These are phyloP conservation scores for Starmerella davenportii DNA, from an alignment of 805 yeast species.

Conservation along the genomic window DNA sequence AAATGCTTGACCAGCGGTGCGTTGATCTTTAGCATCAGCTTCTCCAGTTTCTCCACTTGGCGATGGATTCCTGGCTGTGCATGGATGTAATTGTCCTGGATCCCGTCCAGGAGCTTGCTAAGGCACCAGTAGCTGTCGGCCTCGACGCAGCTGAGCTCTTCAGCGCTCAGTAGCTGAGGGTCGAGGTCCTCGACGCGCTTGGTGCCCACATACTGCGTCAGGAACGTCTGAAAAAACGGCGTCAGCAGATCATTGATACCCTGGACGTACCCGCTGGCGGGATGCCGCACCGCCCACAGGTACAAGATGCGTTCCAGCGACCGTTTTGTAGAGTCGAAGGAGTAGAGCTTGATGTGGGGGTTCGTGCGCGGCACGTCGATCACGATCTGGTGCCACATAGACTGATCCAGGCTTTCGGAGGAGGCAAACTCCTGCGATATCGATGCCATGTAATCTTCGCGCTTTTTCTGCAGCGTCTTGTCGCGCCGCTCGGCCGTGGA, in stretches of 20 bases:
- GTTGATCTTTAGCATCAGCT: slow-evolving; percentile 67
- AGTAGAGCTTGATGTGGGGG: slow-evolving; percentile 62
- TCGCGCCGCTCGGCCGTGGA: slow-evolving; percentile 62
- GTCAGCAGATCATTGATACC: slow-evolving; percentile 90
- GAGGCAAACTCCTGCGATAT: slow-evolving; percentile 43
- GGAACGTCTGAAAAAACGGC: slow-evolving; percentile 77
- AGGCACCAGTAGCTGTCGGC: slow-evolving; percentile 97
- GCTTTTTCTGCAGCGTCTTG: slow-evolving; percentile 52
- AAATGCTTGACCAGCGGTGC: slow-evolving; percentile 54
- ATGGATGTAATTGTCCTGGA: slow-evolving; percentile 91
- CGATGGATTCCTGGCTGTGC: slow-evolving; percentile 94
- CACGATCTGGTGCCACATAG: slow-evolving; percentile 86
- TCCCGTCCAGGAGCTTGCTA: slow-evolving; percentile 76
- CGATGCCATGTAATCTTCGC: slow-evolving; percentile 72
- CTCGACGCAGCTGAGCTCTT: slow-evolving; percentile 53
- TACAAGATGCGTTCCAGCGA: slow-evolving; percentile 67
- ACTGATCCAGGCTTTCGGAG: slow-evolving; percentile 38
- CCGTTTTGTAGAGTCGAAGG: slow-evolving; percentile 50
- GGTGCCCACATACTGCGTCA: slow-evolving; percentile 42
- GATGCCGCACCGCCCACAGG: slow-evolving; percentile 91
- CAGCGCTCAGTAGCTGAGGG: slow-evolving; percentile 40
- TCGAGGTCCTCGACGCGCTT: slow-evolving; percentile 37
- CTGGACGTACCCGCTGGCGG: slow-evolving; percentile 95
- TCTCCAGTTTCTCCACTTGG: slow-evolving; percentile 61
- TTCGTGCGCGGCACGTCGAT: slow-evolving; percentile 91